Base-by-base conservation (phyloP, 768 basidiomycete species). In the Boletus tylopilopsis region DNA sequence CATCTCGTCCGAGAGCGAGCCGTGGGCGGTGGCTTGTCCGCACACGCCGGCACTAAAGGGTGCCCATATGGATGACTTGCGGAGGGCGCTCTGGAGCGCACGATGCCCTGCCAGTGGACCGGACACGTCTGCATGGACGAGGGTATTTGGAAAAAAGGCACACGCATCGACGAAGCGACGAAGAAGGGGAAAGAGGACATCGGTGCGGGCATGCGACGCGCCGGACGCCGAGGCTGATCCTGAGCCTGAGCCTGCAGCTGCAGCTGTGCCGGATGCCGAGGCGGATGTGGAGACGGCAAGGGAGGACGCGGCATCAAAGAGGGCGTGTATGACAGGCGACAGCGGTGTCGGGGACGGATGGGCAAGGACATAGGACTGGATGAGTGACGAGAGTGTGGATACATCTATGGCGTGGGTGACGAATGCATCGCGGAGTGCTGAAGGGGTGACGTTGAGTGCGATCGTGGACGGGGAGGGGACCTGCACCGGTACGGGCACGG, bases 21-120 rank as follows among this genome's bases (percentile, higher is more conserved):
- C 50, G 5, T 62, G 56, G 10, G 45, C 37, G 5, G 55, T 5
- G 32, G 6, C 7, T n/a, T n/a, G n/a, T n/a, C n/a, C n/a, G n/a
- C n/a, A n/a, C 4, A 5, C 8, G 13, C 18, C 22, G 1, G 12
- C 29, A 30, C 29, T 29, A 41, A 61, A 64, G 4, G 78, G 72
- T 0, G 70, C 68, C 82, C 81, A 84, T 7, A 75, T 75, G 0
- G 80, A 75, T 32, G 76, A 70, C 55, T 76, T 83, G 51, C 82
- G 76, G 21, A 83, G 76, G 24, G 74, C 76, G 68, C 77, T 80
- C 53, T 81, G 79, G 13, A 84, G 69, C 4, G 81, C 80, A 13
- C 80, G 72, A 0, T 77, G 70, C 21, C 81, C 82, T 4, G 82
- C 76, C 7, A 76, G 64, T 0, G 80, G 78, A 5, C 82, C 82